Percentiles rank a stretch among this genome's conserved stretches.
These are phyloP conservation scores for Rhodamnia rubescens DNA, from an alignment of 345 rosid genomes.

Conservation along the genomic window DNA sequence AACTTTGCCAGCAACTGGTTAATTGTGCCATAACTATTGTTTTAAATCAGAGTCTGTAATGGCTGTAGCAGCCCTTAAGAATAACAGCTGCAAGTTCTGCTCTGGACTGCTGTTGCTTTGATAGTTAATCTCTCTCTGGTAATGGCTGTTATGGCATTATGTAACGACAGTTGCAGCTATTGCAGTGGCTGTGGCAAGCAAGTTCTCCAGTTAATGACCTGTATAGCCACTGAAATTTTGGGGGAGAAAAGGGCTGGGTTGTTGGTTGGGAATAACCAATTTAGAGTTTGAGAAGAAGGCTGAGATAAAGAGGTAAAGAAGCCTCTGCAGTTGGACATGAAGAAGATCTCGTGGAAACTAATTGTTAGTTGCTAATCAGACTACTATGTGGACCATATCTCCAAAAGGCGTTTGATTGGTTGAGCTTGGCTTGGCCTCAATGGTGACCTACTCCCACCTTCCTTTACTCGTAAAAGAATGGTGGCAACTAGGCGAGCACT, in stretches of 20 bases:
- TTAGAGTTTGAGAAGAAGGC: background rate
- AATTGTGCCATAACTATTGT: background rate
- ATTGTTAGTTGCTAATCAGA: background rate
- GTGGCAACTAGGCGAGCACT: background rate
- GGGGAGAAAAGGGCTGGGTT: background rate
- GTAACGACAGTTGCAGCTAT: background rate
- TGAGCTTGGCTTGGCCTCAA: background rate
- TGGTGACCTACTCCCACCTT: background rate
- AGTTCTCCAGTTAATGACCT: background rate
- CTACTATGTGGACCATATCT: background rate
- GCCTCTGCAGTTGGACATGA: background rate
- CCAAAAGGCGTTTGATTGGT: background rate
- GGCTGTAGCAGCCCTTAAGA: background rate
- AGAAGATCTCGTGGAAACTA: background rate
- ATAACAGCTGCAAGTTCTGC: background rate
- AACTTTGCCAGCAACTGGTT: background rate
- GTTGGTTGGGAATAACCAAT: background rate
- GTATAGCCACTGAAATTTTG: background rate
- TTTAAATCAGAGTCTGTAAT: background rate
- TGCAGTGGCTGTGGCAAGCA: background rate
- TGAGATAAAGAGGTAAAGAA: background rate
- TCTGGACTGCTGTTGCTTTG: background rate
- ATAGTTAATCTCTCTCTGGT: background rate
- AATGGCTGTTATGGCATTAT: background rate
- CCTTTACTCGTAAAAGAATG: background rate